Evolutionary conservation across 2,329 filamentous ascomycete species (phyloP), one percentile per base, ranked within the genome.

Genomic region (Acephala macrosclerotiorum): DNA sequence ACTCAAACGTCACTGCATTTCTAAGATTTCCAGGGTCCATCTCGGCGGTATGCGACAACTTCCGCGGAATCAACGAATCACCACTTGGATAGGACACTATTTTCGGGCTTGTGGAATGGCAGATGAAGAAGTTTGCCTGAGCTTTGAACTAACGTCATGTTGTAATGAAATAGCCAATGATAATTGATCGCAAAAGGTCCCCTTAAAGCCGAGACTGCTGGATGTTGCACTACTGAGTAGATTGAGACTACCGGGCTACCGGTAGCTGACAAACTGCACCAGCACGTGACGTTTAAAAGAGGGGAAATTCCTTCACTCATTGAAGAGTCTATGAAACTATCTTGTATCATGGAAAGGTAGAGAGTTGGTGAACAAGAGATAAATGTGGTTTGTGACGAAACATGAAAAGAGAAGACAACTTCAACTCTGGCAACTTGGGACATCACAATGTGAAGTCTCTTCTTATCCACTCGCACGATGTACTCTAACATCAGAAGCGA

Each of bases 1-100:
- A 12, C 49, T 29, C 22, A 53, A 25, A 53, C 49, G 49, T 53
- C 49, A 53, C 25, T 53, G 25, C 7, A 49, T 49, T 53, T 26
- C 49, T 29, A 53, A 33, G 14, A 33, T 53, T n/a, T 8, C 18
- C 49, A 53, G 49, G 22, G 49, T 29, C 25, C 25, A 29, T 22
- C 11, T 25, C 45, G 12, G 7, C n/a, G n/a, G 45, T 22, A 7
- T n/a, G 6, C 25, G n/a, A 49, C 18, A 33, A 25, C 14, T 53
- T 33, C 26, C 16, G 25, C 26, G 5, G 12, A 29, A 16, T 16
- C 18, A 18, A 53, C 49, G 12, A 53, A 53, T 53, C 26, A 18
- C 49, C 49, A 53, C 25, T 33, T n/a, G 25, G 33, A 20, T 49
- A 5, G n/a, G 45, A 25, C 45, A 26, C 20, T 14, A 20, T 33